Evolutionary conservation across 352 stramenopile genomes (phyloP).

Genomic region (Pythium periplocum): DNA sequence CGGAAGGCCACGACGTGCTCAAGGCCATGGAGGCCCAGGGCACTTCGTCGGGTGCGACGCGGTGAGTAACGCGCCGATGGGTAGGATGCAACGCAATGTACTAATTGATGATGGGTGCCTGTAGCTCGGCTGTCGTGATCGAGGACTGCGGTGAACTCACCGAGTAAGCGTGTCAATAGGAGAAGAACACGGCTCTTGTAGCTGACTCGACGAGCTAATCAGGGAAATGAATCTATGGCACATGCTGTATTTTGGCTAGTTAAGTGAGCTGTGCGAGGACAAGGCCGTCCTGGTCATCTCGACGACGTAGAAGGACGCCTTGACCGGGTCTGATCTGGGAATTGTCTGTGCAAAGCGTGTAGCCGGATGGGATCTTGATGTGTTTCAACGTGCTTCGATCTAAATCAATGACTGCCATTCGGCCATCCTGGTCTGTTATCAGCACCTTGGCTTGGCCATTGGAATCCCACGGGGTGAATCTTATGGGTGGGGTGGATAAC

Average conservation of each 20-base stretch:
- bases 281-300: too few species aligned
- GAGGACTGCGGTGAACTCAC: slow-evolving; percentile 95
- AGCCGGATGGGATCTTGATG: too few species aligned
- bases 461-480: neutral
- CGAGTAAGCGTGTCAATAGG: slow-evolving; percentile 19
- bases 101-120: neutral
- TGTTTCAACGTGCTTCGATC: too few species aligned
- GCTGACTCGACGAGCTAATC: neutral
- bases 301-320: too few species aligned
- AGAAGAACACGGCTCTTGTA: neutral
- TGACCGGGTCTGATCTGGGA: too few species aligned
- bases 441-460: neutral
- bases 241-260: too few species aligned
- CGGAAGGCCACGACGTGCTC: slow-evolving; percentile 95
- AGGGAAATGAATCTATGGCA: neutral
- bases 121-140: slow-evolving; percentile 84
- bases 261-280: too few species aligned
- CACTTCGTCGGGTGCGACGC: slow-evolving; percentile 85
- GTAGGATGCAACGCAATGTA: slow-evolving; percentile 1
- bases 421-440: too few species aligned
- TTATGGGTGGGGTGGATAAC: neutral
- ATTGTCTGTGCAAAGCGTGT: too few species aligned
- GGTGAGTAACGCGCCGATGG: slow-evolving; percentile 37
- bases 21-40: slow-evolving; percentile 94
- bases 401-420: too few species aligned